phyloP scores from a whole-genome alignment of 1,139 yeast genomes.

The Saccharomyces uvarum region DNA sequence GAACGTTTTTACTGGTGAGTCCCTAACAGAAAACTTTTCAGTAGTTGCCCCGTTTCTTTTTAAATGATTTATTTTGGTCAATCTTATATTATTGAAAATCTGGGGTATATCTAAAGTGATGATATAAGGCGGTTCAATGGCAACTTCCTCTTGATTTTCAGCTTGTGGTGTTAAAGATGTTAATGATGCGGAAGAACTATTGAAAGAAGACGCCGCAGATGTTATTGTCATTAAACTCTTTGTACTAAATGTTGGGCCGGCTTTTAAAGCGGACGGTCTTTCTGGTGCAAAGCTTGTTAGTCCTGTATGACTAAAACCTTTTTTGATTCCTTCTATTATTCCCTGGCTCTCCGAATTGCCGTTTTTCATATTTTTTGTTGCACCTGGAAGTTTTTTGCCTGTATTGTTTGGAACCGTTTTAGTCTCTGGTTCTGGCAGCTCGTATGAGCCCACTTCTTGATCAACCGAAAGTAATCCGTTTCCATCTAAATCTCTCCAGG shows the following conservation, averaged over 20 bases:
- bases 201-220: conserved; percentile 2
- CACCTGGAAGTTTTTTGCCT: background rate
- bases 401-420: background rate
- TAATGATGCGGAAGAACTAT: conserved; percentile 7
- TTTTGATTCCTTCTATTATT: conserved; percentile 4
- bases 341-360: background rate
- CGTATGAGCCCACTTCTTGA: conserved; percentile 24
- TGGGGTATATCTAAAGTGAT: conserved; percentile 28
- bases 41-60: conserved; percentile 6
- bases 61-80: conserved; percentile 13
- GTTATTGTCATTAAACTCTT: background rate
- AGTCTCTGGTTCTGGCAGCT: conserved; percentile 7
- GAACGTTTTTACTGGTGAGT: conserved; percentile 29
- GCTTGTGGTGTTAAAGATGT: conserved; percentile 10
- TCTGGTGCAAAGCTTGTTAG: conserved; percentile 2
- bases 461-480: conserved; percentile 29
- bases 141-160: conserved; percentile 8
- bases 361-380: background rate
- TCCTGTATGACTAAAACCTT: conserved; percentile 5
- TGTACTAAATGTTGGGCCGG: background rate
- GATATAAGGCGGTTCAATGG: conserved; percentile 21
- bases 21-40: conserved; percentile 16
- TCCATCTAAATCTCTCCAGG: conserved; percentile 34
- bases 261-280: background rate
- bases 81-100: conserved; percentile 24